Percentiles rank a stretch among this genome's conserved stretches.
These are phyloP conservation scores for Zizania latifolia DNA, from an alignment of 176 grass and related monocot species.

Conservation along the genomic window DNA sequence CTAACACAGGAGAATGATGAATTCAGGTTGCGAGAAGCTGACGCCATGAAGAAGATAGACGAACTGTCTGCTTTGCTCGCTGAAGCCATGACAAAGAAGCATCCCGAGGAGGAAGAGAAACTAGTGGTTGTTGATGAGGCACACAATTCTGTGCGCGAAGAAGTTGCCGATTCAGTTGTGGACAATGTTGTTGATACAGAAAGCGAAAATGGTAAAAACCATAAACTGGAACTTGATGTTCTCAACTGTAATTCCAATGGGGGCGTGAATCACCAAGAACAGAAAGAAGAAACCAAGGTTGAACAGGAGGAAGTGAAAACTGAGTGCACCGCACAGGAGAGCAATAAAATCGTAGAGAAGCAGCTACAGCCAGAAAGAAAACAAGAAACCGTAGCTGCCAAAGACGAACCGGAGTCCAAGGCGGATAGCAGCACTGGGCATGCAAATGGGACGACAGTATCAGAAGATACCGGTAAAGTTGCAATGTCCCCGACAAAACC, in stretches of 20 bases:
- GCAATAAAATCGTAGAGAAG: constrained; percentile 31
- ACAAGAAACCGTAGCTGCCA: constrained; percentile 29
- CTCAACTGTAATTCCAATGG: background rate
- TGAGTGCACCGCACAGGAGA: constrained; percentile 21
- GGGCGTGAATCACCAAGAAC: constrained; percentile 31
- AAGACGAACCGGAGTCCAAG: constrained; percentile 50
- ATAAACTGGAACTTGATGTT: constrained; percentile 1
- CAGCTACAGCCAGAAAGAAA: constrained; percentile 32
- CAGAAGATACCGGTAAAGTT: constrained; percentile 41
- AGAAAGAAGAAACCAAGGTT: constrained; percentile 32
- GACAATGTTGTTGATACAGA: constrained; percentile 25
- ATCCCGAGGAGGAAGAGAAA: constrained; percentile 51
- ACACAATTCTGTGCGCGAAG: constrained; percentile 26
- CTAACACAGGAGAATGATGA: constrained; percentile 91
- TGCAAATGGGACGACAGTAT: constrained; percentile 23
- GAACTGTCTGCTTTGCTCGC: constrained; percentile 58
- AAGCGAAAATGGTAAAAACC: constrained; percentile 24
- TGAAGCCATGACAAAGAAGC: constrained; percentile 60
- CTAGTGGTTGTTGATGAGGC: constrained; percentile 44
- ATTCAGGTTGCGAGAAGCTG: constrained; percentile 52
- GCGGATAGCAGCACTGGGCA: constrained; percentile 38
- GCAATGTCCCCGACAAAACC: constrained; percentile 44
- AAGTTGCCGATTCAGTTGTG: constrained; percentile 6
- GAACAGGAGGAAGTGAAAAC: constrained; percentile 26
- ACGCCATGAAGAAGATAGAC: constrained; percentile 64